Conservation (phyloP, 1,284 basidiomycete genomes). For the Tylopilus sp. region DNA sequence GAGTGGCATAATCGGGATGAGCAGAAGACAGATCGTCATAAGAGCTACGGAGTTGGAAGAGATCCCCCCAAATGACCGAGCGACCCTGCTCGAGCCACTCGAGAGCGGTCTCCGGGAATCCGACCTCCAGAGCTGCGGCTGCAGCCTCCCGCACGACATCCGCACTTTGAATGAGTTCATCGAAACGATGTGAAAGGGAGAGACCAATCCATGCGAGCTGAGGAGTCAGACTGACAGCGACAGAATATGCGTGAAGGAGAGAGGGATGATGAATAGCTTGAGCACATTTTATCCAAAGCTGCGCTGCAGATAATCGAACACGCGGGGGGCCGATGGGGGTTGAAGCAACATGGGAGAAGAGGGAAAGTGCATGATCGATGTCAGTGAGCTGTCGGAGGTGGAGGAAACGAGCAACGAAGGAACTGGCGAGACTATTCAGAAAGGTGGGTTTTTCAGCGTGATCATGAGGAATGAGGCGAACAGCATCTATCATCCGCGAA, state of each 20-base stretch:
- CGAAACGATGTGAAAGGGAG: background rate
- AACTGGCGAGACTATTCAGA: no score
- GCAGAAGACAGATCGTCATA: background rate
- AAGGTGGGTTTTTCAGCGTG: no score
- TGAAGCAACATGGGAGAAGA: background rate
- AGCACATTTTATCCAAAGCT: background rate
- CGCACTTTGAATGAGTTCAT: background rate
- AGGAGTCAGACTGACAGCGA: background rate
- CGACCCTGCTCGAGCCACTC: background rate
- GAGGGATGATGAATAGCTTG: background rate
- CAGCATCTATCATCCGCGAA: no score
- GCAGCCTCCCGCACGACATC: background rate
- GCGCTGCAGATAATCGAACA: background rate
- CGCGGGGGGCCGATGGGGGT: background rate
- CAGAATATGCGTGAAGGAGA: background rate
- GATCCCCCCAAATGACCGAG: background rate
- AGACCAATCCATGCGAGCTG: no score
- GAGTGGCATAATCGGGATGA: background rate
- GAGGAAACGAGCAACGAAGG: no score
- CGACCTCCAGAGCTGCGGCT: background rate
- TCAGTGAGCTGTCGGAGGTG: background rate
- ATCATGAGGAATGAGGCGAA: no score
- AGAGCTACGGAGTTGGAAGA: background rate
- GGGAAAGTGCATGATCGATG: background rate
- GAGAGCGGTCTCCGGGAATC: background rate